Percentiles rank a stretch among this genome's conserved stretches.
Evolutionary conservation across 2,329 filamentous ascomycete genomes (phyloP).

Genomic region (Sporothrix protearum): DNA sequence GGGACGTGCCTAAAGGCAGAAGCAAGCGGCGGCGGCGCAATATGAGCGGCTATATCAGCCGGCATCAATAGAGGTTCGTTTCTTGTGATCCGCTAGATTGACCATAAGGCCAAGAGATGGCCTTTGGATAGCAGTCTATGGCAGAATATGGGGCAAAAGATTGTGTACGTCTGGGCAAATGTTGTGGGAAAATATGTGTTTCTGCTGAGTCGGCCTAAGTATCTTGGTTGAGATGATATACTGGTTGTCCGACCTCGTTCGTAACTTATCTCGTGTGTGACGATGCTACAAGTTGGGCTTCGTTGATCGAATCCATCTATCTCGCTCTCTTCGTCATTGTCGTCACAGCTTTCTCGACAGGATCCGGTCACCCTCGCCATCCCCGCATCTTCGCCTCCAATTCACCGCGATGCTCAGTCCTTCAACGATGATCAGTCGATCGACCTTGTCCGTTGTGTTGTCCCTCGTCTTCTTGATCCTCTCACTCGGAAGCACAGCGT

Average conservation of each 20-base stretch:
- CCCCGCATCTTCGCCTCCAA: not conserved
- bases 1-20: conserved; percentile 19
- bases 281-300: not conserved
- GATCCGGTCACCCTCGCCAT: no score
- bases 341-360: not conserved
- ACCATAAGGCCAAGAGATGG: not conserved
- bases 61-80: not conserved
- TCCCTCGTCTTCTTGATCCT: not conserved
- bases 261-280: not conserved
- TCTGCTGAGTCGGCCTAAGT: not conserved
- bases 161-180: not conserved
- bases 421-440: not conserved
- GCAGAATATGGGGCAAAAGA: not conserved
- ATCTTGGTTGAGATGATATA: not conserved
- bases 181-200: not conserved
- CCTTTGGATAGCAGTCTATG: not conserved
- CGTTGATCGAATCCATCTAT: not conserved
- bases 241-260: not conserved
- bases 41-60: conserved; percentile 22
- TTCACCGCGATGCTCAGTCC: not conserved
- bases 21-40: conserved; percentile 7
- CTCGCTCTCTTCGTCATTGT: not conserved
- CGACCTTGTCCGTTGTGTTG: not conserved
- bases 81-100: conserved; percentile 1
- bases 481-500: not conserved